Base-by-base conservation (phyloP, 2,329 filamentous ascomycete species). In the Diaporthe capsici region DNA sequence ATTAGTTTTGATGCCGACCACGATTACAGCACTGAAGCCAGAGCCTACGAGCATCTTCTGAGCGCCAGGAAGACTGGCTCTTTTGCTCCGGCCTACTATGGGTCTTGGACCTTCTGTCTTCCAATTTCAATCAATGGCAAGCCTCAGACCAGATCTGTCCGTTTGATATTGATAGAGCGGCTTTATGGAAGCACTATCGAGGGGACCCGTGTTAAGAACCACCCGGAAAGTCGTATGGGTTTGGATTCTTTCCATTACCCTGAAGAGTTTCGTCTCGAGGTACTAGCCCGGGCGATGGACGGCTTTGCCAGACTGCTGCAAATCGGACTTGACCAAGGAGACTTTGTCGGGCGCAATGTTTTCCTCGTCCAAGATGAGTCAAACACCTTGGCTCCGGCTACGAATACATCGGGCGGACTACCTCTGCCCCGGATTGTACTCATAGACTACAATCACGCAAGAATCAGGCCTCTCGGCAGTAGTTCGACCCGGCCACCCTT, bases 201-300 rank as follows among this genome's bases (percentile, higher is more conserved):
- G 7, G 15, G 13, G 10, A 71, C 37, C 6, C 51, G 17, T 22
- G 39, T 37, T 28, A 39, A 15, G 4, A 71, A 71, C 22, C 10
- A 58, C 25, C 37, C 37, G 8, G 20, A 31, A 6, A 7, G 1
- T 20, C 0, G 3, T 1, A 34, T 10, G 39, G 31, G 37, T 10
- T 8, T 25, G 15, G 34, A 71, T 42, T 47, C 67, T 12, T 71
- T 71, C 13, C 67, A 58, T 15, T 58, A 71, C 13, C 67, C 67
- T 10, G 67, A 58, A 58, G 17, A 58, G 17, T 71, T n/a, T 3
- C 51, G 51, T 3, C 51, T 71, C 4, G 51, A 71, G 25, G 17
- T 71, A 20, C 8, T 71, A 8, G 67, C 67, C 13, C n/a, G 25
- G 4, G 39, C 53, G 9, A 22, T 58, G 68, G 68, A 58, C 7